Evolutionary conservation across 805 yeast genomes (phyloP).

Genomic region (Yarrowia porcina): DNA sequence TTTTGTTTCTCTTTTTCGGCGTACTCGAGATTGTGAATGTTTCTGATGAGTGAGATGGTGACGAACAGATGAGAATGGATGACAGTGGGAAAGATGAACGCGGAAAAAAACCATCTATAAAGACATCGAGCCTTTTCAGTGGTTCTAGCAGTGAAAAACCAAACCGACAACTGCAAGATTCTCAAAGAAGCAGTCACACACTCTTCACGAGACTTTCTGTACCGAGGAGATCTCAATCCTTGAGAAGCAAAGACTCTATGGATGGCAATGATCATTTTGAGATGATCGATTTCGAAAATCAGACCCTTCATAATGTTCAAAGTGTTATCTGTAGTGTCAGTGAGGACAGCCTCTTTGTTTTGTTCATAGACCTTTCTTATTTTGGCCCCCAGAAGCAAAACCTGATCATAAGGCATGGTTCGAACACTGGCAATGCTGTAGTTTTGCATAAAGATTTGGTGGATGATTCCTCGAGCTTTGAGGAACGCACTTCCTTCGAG

Average conservation of each 20-base stretch:
- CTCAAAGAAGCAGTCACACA: slow-evolving; percentile 19
- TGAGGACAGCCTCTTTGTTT: slow-evolving; percentile 30
- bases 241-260: slow-evolving; percentile 32
- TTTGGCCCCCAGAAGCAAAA: slow-evolving; percentile 33
- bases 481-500: slow-evolving; percentile 33
- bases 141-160: slow-evolving; percentile 20
- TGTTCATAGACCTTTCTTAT: slow-evolving; percentile 32
- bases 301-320: slow-evolving; percentile 35
- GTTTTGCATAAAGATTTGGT: slow-evolving; percentile 29
- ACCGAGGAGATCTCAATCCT: slow-evolving; percentile 14
- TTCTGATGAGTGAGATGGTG: slow-evolving; percentile 9
- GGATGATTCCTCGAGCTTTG: slow-evolving; percentile 29
- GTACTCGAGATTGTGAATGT: slow-evolving; percentile 15
- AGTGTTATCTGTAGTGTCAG: slow-evolving; percentile 29
- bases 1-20: slow-evolving; percentile 13
- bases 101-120: slow-evolving; percentile 25
- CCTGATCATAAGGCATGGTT: slow-evolving; percentile 31
- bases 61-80: slow-evolving; percentile 27
- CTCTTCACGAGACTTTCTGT: slow-evolving; percentile 26
- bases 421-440: slow-evolving; percentile 30
- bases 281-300: slow-evolving; percentile 35
- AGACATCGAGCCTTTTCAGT: slow-evolving; percentile 6
- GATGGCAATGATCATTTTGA: slow-evolving; percentile 34
- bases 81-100: slow-evolving; percentile 16
- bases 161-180: slow-evolving; percentile 9